Evolutionary conservation across 140 eudicot genomes (phyloP), one percentile per base, ranked within the genome.

Genomic region (Anethum foeniculum): DNA sequence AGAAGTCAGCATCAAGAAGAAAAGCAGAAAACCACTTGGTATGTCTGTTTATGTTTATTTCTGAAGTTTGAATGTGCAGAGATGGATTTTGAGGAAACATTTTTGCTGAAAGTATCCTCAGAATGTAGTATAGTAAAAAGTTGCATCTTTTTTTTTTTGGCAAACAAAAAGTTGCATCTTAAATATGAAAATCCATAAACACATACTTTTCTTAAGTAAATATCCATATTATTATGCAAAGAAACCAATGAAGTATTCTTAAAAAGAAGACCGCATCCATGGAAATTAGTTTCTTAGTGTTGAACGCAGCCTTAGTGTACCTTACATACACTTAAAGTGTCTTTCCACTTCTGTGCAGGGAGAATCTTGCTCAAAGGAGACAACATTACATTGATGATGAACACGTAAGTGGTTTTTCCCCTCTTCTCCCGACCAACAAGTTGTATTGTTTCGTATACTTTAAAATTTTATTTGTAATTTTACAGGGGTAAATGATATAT

Each of bases 361-460:
- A 84, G 98, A 92, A 93, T 91, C 78, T 83, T 93, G 77, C 84
- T 93, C 74, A 91, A 93, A 82, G 98, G 98, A 43, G 98, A 93
- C 82, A 93, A 93, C 78, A 93, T 93, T 74, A 93, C 97, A 25
- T 86, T 93, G 83, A 91, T 93, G 98, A 91, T 93, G 98, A 93
- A 93, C 79, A 82, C 97, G 94, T 91, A 88, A 21, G 96, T 81
- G 44, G 23, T 32, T 10, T 67, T 23, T 5, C 8, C 38, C 19
- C 74, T 41, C 43, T 32, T 34, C 38, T 32, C 25, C 5, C 36
- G 4, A 68, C 44, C n/a, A 68, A 68, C n/a, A 68, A 68, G 43
- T 68, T 21, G 38, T 68, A 32, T 18, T 68, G 43, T 68, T 68
- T 14, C 39, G 28, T 15, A 1, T 68, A 32, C 74, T 32, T 68